Evolutionary conservation across 306 rosid genomes (phyloP).

Genomic region (Cicer arietinum): DNA sequence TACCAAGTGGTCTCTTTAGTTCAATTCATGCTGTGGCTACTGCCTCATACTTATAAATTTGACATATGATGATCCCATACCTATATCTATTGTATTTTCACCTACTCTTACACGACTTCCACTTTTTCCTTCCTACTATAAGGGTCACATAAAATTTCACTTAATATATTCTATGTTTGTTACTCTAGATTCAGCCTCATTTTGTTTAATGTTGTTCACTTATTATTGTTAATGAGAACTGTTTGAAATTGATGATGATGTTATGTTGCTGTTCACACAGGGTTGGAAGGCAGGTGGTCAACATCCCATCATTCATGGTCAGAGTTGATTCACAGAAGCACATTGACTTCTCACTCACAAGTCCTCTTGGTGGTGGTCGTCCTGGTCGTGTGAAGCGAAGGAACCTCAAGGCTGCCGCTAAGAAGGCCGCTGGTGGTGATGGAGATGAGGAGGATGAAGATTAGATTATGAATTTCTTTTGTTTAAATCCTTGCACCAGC

Average conservation of each 20-base stretch:
- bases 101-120: not conserved
- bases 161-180: not conserved
- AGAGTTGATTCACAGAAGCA: conserved; percentile 76
- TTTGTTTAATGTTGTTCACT: not conserved
- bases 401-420: conserved; percentile 66
- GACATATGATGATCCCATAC: not conserved
- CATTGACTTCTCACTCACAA: conserved; percentile 72
- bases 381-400: conserved; percentile 74
- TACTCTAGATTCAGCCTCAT: not conserved
- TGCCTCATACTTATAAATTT: not conserved
- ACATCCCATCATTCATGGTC: conserved; percentile 76
- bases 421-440: conserved; percentile 81
- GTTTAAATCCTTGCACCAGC: not conserved
- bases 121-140: not conserved
- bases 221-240: too few species aligned
- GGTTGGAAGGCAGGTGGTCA: conserved; percentile 82
- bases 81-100: not conserved
- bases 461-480: not conserved
- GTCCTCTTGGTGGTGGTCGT: conserved; percentile 76
- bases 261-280: conserved; percentile 42
- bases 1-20: not conserved
- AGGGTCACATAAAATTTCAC: not conserved
- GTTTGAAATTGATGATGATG: not conserved
- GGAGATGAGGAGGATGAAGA: conserved; percentile 68
- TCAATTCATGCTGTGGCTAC: not conserved